A percentile compares a stretch with the other conserved stretches of the same genome.
Conservation (phyloP, 2,329 filamentous ascomycete species). For the Penicillium sp. region DNA sequence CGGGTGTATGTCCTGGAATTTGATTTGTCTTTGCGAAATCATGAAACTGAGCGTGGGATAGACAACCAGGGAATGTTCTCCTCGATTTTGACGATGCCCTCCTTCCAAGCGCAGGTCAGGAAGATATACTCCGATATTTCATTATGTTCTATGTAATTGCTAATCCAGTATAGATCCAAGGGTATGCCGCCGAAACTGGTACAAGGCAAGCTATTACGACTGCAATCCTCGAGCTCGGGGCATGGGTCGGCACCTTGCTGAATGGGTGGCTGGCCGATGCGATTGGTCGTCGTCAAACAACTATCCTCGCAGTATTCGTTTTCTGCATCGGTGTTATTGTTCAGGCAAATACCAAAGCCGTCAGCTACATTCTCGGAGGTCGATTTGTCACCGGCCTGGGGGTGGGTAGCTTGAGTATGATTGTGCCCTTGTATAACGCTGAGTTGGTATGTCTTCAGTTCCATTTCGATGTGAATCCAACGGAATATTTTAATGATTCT, state of each 20-base stretch:
- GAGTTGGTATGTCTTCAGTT: slow-evolving; percentile 20
- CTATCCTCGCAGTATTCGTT: slow-evolving; percentile 31
- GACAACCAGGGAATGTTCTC: slow-evolving; percentile 72
- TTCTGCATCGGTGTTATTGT: slow-evolving; percentile 39
- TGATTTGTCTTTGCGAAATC: too few relatives aligned
- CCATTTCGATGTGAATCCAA: too few relatives aligned
- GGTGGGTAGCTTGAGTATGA: slow-evolving; percentile 41
- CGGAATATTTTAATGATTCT: too few relatives aligned
- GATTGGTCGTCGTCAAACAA: slow-evolving; percentile 32
- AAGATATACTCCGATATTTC: too few relatives aligned
- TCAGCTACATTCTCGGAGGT: slow-evolving; percentile 35
- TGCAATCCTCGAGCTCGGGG: slow-evolving; percentile 42
- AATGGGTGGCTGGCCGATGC: slow-evolving; percentile 39
- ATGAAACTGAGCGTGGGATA: slow-evolving; percentile 2
- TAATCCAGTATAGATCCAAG: slow-evolving; percentile 21
- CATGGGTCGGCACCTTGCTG: slow-evolving; percentile 36
- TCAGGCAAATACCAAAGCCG: slow-evolving; percentile 32
- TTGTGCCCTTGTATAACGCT: slow-evolving; percentile 41
- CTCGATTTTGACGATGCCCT: slow-evolving; percentile 56
- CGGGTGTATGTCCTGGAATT: slow-evolving; percentile 45
- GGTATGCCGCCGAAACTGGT: slow-evolving; percentile 25
- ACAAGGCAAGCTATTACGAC: slow-evolving; percentile 32
- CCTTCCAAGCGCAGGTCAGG: slow-evolving; percentile 46
- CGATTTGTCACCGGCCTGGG: slow-evolving; percentile 43
- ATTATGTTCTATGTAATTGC: background rate